Evolutionary conservation across 1,139 yeast genomes (phyloP).

Genomic region (Kurtzmaniella quercitrusa): DNA sequence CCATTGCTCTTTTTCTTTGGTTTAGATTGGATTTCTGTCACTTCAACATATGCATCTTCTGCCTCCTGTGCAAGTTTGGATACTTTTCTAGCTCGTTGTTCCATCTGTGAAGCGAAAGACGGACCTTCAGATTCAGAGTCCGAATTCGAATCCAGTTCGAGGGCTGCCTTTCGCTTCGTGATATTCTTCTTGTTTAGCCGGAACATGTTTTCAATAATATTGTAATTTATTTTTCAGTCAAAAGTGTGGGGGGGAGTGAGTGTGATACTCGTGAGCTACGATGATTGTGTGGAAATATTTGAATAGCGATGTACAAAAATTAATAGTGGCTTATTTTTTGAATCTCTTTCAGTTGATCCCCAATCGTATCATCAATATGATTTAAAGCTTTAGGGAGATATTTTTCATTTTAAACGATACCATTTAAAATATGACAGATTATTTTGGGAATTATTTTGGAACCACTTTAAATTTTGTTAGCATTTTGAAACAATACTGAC

Average conservation of each 20-base stretch:
- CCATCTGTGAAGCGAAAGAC: background rate
- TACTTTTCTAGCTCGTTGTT: background rate
- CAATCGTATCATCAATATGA: too few relatives aligned
- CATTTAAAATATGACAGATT: too few relatives aligned
- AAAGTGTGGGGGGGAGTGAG: conserved; percentile 1
- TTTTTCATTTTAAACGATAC: too few relatives aligned
- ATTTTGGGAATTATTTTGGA: too few relatives aligned
- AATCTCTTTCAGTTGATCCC: too few relatives aligned
- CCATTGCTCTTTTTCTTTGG: background rate
- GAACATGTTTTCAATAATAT: background rate
- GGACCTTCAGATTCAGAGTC: background rate
- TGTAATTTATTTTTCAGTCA: background rate
- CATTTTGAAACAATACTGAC: too few relatives aligned
- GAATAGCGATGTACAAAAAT: too few relatives aligned
- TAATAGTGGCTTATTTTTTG: too few relatives aligned
- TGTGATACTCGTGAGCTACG: too few relatives aligned
- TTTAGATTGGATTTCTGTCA: background rate
- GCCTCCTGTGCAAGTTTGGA: background rate
- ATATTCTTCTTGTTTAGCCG: background rate
- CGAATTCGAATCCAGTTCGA: background rate
- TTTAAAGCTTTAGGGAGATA: too few relatives aligned
- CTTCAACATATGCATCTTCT: background rate
- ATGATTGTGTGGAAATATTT: too few relatives aligned
- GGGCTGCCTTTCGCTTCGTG: background rate
- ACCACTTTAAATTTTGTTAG: too few relatives aligned